phyloP scores from a whole-genome alignment of 148 eudicot species.

The Amaranthus hypochondriacus region DNA sequence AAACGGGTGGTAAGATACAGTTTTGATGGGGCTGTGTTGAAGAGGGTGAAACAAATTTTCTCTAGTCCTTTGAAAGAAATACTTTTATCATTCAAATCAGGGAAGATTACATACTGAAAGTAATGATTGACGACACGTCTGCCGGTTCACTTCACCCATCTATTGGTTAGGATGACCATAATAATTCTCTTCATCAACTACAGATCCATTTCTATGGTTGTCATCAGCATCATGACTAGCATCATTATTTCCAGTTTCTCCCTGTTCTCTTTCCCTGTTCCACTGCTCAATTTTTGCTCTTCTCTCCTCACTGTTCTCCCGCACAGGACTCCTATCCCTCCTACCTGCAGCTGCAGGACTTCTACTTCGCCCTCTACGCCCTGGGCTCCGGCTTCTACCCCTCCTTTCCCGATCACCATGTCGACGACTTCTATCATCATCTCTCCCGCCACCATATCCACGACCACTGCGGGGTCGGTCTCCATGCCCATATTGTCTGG shows the following conservation, averaged over 20 bases:
- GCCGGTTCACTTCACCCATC: slow-evolving; percentile 24
- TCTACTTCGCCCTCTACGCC: slow-evolving; percentile 82
- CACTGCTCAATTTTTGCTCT: slow-evolving; percentile 96
- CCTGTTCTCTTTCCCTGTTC: slow-evolving; percentile 84
- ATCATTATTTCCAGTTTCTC: slow-evolving; percentile 36
- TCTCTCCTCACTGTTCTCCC: slow-evolving; percentile 95
- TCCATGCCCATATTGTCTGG: slow-evolving; percentile 49
- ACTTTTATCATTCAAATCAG: background rate
- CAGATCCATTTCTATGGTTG: slow-evolving; percentile 23
- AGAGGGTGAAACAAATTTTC: slow-evolving; percentile 9
- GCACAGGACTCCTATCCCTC: slow-evolving; percentile 74
- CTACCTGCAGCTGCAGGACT: slow-evolving; percentile 76
- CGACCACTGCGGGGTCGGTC: slow-evolving; percentile 66
- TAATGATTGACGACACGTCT: slow-evolving; percentile 9
- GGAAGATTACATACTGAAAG: slow-evolving; percentile 41
- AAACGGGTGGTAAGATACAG: slow-evolving; percentile 64
- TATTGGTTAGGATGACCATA: slow-evolving; percentile 34
- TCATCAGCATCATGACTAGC: slow-evolving; percentile 26
- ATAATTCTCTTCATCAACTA: slow-evolving; percentile 36
- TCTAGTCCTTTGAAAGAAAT: slow-evolving; percentile 1
- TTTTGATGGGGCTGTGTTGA: slow-evolving; percentile 18
- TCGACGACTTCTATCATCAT: slow-evolving; percentile 61
- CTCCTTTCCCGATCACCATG: slow-evolving; percentile 66
- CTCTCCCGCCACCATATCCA: slow-evolving; percentile 81
- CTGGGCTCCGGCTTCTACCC: slow-evolving; percentile 91